Percentiles rank a stretch among this genome's conserved stretches.
Conservation (phyloP, 352 stramenopile genomes). For the Globisporangium uncinulatum region DNA sequence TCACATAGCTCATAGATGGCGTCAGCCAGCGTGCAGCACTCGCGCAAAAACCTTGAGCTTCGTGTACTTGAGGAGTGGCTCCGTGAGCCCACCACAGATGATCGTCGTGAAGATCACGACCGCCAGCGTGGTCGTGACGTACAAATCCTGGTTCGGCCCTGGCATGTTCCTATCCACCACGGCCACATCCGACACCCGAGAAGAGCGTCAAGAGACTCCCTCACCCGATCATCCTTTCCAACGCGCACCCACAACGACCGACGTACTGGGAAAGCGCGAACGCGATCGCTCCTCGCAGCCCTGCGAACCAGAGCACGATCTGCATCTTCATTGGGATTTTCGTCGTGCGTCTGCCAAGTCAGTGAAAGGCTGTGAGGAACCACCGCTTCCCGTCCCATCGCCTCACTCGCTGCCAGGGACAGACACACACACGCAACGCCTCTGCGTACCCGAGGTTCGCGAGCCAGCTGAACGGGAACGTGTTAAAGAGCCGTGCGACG, state of each 20-base stretch:
- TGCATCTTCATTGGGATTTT: conserved; percentile 90
- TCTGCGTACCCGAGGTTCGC: conserved; percentile 39
- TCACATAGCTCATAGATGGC: no score
- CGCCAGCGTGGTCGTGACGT: conserved; percentile 65
- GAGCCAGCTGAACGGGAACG: conserved; percentile 86
- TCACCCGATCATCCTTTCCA: not conserved
- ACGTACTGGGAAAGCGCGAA: conserved; percentile 84
- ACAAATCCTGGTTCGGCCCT: conserved; percentile 88
- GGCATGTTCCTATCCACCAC: conserved; percentile 89
- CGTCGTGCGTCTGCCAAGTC: conserved; percentile 30
- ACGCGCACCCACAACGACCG: not conserved
- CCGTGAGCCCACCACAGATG: conserved; percentile 90
- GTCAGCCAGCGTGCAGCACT: not conserved
- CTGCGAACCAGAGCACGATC: conserved; percentile 89
- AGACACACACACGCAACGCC: not conserved
- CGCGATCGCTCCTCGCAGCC: conserved; percentile 76
- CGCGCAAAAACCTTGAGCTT: conserved; percentile 44
- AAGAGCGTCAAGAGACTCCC: not conserved
- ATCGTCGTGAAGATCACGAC: conserved; percentile 97
- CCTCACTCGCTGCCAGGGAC: not conserved
- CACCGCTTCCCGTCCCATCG: no score
- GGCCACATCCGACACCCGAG: no score
- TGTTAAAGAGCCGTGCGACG: conserved; percentile 91
- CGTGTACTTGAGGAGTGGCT: conserved; percentile 82
- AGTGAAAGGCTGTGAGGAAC: conserved; percentile 1